Base-by-base conservation (phyloP, 2,329 filamentous ascomycete genomes). In the Bipolaris gigantea region DNA sequence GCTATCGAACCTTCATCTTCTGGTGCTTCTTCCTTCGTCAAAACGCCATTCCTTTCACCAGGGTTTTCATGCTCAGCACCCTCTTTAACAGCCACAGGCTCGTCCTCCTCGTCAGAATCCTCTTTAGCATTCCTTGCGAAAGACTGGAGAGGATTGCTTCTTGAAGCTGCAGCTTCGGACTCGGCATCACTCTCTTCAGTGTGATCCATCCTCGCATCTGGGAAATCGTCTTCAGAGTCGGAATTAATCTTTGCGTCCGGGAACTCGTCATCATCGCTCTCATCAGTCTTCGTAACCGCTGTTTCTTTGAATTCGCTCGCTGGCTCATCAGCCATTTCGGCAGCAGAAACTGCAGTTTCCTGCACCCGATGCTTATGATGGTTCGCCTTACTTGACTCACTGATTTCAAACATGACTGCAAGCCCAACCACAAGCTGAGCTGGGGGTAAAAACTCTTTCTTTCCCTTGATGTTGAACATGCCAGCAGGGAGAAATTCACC, bases 381-480 rank as follows among this genome's bases (percentile, higher is more conserved):
- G 53, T 85, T 89, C 4, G 81, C 83, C 71, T 91, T 89, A 75
- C 92, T 96, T 66, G 92, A 89, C 51, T 95, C 89, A 65, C 90
- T 96, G 48, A 97, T 88, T 65, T 86, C 88, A 74, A 96, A 99
- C 74, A 96, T 81, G 40, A 96, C 82, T 1, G 87, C 92, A 69
- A 97, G 90, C 0, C 94, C 94, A 30, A 99, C 83, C 1, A 97
- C 79, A 25, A 97, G 80, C 66, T 93, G 92, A 6, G 91, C 88
- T 1, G 94, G 93, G 0, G 93, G 90, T 33, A 99, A 75, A 64
- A 89, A 94, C 67, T 96, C 96, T 78, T 97, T 97, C 76, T 89
- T 89, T 2, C 92, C 93, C 34, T 84, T 83, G 43, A 97, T 81
- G 74, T 87, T 85, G 72, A 99, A 97, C 59, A 85, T 85, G 16